These are phyloP conservation scores for Nemania serpens DNA, from an alignment of 2,329 filamentous ascomycete species.

Conservation along the genomic window DNA sequence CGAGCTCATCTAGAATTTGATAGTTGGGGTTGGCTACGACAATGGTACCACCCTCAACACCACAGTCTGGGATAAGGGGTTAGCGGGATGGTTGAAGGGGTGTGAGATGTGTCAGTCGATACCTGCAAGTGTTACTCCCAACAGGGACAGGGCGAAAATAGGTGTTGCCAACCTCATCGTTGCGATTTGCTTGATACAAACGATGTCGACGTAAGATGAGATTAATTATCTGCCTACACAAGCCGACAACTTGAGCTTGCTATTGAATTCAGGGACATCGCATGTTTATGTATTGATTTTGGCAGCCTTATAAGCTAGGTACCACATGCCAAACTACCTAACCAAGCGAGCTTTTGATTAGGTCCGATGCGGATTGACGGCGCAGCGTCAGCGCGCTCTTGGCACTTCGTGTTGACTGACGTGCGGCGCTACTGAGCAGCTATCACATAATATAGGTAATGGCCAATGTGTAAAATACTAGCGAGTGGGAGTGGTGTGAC, in stretches of 20 bases:
- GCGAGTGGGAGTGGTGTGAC: too few species aligned
- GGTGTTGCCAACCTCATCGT: slow-evolving; percentile 2
- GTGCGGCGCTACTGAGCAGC: too few species aligned
- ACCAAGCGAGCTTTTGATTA: not conserved
- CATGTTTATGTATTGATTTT: too few species aligned
- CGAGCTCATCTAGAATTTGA: slow-evolving; percentile 11
- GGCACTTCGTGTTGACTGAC: not conserved
- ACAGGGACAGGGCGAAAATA: not conserved
- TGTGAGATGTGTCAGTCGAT: not conserved
- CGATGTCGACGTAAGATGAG: not conserved
- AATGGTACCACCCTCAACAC: slow-evolving; percentile 10
- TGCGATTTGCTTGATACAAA: slow-evolving; percentile 32
- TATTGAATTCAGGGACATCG: not conserved
- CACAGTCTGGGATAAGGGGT: slow-evolving; percentile 10
- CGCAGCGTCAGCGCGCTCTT: not conserved
- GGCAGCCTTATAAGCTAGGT: not conserved
- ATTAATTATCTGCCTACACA: not conserved
- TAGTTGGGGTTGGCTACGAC: slow-evolving; percentile 17
- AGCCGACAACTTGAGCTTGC: not conserved
- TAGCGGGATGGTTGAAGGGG: not conserved
- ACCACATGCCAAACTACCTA: too few species aligned
- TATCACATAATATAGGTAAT: too few species aligned
- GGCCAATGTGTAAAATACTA: too few species aligned
- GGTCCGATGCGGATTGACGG: not conserved
- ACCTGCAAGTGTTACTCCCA: slow-evolving; percentile 1